Base-by-base conservation (phyloP, 805 yeast species). In the Saturnispora quitensis region DNA sequence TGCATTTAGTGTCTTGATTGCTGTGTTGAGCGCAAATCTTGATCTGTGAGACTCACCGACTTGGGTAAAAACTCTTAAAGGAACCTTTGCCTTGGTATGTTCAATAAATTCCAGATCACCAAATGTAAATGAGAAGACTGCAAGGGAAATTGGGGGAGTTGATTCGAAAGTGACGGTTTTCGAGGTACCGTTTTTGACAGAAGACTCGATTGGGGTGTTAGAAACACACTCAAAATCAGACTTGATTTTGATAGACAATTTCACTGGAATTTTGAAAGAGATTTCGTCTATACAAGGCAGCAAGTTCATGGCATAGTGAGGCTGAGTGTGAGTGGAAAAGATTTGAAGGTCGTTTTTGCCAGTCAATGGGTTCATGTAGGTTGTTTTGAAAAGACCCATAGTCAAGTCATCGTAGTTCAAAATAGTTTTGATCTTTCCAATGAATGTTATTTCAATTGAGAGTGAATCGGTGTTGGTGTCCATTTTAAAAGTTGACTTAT, bases 221-320 rank as follows among this genome's bases (percentile, higher is more conserved):
- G 86, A 73, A 2, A 80, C 59, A 9, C 80, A 83, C 49, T 73
- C 73, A 60, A 75, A 81, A 47, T 62, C 65, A 8, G 62, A 45
- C 5, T 66, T 62, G 0, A 84, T 74, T n/a, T 65, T 73, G 25
- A 85, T 63, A 2, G 75, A 60, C 31, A 86, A 65, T 52, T 73
- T 63, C 52, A 81, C 72, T 1, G 76, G 71, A 4, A 80, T 73
- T 60, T 82, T 84, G 33, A 68, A 64, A n/a, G 69, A 59, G 6
- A 81, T 73, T 58, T 84, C 89, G 63, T 86, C 93, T 12, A 85
- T 60, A 58, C 84, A 78, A 2, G 95, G 95, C 59, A 81, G 81
- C 12, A 86, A 75, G 46, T 62, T 60, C 56, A 84, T 71, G 4
- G 89, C 83, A 56, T 74, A 82, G 17, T 73, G 72, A 0, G 93